Conservation (phyloP, 1,284 basidiomycete genomes). For the Malassezia restricta region DNA sequence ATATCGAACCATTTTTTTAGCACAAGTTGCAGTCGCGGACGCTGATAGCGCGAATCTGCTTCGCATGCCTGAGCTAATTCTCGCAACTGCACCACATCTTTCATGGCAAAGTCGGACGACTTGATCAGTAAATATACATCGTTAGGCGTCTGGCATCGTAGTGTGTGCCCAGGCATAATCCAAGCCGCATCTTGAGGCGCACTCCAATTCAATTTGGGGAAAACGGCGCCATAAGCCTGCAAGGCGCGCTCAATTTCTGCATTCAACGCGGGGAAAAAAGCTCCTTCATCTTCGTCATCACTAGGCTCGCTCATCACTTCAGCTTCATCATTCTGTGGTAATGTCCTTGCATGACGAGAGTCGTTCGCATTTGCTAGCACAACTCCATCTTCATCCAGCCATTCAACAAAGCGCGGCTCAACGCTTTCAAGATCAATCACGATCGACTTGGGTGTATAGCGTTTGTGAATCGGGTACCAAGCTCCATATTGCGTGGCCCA, state of each 20-base stretch:
- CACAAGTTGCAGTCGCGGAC: conserved; percentile 54
- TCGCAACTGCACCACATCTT: conserved; percentile 57
- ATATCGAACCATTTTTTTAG: conserved; percentile 82
- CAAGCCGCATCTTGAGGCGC: conserved; percentile 70
- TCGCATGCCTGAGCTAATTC: conserved; percentile 18
- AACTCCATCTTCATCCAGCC: conserved; percentile 66
- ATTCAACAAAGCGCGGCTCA: conserved; percentile 57
- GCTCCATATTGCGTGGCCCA: conserved; percentile 58
- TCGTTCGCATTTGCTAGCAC: conserved; percentile 72
- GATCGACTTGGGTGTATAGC: conserved; percentile 62
- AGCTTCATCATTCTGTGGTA: conserved; percentile 49
- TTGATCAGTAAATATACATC: conserved; percentile 89
- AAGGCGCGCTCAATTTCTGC: conserved; percentile 60
- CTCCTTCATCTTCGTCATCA: conserved; percentile 50
- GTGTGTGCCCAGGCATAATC: conserved; percentile 72
- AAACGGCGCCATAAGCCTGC: conserved; percentile 60
- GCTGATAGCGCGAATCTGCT: not conserved
- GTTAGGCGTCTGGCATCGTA: conserved; percentile 72
- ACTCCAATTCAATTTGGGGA: conserved; percentile 59
- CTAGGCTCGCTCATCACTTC: conserved; percentile 10
- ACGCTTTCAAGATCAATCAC: conserved; percentile 59
- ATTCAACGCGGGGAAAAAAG: conserved; percentile 54
- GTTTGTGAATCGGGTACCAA: conserved; percentile 70
- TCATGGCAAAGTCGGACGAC: conserved; percentile 75
- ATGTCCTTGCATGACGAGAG: not conserved